phyloP scores from a whole-genome alignment of 2,329 filamentous ascomycete genomes.

The Mollisiaceae sp. region DNA sequence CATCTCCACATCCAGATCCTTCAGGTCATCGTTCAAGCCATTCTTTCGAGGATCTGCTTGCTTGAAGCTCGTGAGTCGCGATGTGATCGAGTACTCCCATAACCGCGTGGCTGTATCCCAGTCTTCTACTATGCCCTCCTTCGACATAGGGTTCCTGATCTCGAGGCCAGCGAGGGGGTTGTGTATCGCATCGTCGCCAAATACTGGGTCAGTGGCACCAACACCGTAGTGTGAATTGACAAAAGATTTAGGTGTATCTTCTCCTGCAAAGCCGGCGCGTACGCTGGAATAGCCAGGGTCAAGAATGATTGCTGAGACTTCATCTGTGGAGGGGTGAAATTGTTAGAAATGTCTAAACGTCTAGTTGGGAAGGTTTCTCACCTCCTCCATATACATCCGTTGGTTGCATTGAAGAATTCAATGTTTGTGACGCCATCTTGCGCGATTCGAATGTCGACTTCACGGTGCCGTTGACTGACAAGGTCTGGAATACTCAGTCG shows the following conservation, averaged over 20 bases:
- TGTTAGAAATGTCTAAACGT: conserved; percentile 19
- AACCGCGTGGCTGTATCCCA: conserved; percentile 90
- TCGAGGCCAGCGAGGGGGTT: conserved; percentile 78
- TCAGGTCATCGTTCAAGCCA: conserved; percentile 71
- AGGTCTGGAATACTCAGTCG: conserved; percentile 11
- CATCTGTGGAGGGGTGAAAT: conserved; percentile 63
- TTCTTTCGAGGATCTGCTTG: conserved; percentile 75
- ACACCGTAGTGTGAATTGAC: conserved; percentile 87
- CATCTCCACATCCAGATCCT: conserved; percentile 61
- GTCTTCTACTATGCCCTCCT: conserved; percentile 90
- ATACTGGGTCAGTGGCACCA: conserved; percentile 63
- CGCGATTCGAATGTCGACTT: background rate
- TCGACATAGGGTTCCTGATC: conserved; percentile 89
- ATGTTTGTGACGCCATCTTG: conserved; percentile 60
- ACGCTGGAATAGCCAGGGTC: conserved; percentile 92
- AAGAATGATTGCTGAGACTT: conserved; percentile 95
- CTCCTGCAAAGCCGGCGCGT: conserved; percentile 94
- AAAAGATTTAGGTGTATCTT: conserved; percentile 94
- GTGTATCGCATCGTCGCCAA: conserved; percentile 89
- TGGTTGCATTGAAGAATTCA: conserved; percentile 61
- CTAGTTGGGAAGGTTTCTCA: conserved; percentile 41
- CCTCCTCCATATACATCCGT: conserved; percentile 69
- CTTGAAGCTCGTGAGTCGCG: conserved; percentile 79
- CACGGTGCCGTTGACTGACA: background rate
- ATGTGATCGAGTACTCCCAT: conserved; percentile 93